Base-by-base conservation (phyloP, 192 early-diverging fungal genomes). In the Backusella australiensis region DNA sequence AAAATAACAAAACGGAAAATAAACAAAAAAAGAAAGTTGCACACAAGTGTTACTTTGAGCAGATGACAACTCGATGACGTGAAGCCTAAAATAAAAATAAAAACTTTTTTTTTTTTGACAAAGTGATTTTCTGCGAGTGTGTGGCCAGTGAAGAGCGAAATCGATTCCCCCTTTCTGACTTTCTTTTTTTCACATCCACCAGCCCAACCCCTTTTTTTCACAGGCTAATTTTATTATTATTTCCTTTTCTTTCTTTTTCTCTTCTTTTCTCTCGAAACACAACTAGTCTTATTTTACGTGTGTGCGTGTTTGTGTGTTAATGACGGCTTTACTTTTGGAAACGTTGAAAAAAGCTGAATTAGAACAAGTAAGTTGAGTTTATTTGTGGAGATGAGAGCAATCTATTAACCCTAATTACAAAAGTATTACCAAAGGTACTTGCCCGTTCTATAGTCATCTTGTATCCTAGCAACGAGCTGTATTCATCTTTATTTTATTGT, bases 341-440 rank as follows among this genome's bases (percentile, higher is more conserved):
- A 92, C 90, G n/a, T 82, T 94, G 63, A 78, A 83, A 80, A 84
- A 80, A 69, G 88, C 90, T 29, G 89, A 90, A 52, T 82, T 94
- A 34, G 90, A 88, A 42, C 82, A 83, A 72, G 86, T 87, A 85
- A 70, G 49, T 53, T 23, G 49, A 17, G 34, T n/a, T 44, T 35
- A n/a, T 53, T 44, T 72, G 17, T 72, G n/a, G 56, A 26, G 15
- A 52, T 72, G 19, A 34, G 7, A 21, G 11, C 39, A 23, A 69
- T 52, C 19, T 49, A 34, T 34, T 53, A 34, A 72, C n/a, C 19
- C 11, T 36, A 72, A 2, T 52, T 19, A 35, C 29, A 23, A 15
- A 65, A 74, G 72, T 74, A 74, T 39, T 74, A 74, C 53, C 52
- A 34, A 63, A 74, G 72, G 72, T 74, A 65, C 38, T 39, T 11